These are phyloP conservation scores for Kuraishia cidri DNA, from an alignment of 805 yeast genomes.

Conservation along the genomic window DNA sequence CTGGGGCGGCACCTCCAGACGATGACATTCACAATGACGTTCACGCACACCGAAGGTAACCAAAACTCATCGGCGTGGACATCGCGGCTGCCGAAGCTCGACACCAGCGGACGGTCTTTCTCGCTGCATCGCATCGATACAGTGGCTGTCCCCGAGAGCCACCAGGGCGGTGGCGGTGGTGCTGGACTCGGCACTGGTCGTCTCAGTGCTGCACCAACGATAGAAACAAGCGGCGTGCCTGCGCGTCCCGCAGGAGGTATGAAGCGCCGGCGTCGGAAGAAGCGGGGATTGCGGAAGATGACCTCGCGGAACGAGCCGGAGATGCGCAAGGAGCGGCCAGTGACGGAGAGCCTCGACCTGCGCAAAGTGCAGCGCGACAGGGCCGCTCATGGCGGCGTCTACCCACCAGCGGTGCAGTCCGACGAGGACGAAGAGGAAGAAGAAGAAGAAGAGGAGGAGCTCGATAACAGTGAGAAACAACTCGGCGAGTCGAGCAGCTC, in stretches of 20 bases:
- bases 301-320: conserved; percentile 14
- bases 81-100: conserved; percentile 74
- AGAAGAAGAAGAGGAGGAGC: conserved; percentile 7
- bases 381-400: conserved; percentile 8
- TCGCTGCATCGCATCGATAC: conserved; percentile 83
- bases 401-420: too few species aligned
- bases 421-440: conserved; percentile 10
- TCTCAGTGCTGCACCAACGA: conserved; percentile 3
- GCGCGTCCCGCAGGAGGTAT: conserved; percentile 74
- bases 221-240: conserved; percentile 24
- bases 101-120: conserved; percentile 61
- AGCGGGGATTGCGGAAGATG: conserved; percentile 11
- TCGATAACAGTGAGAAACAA: conserved; percentile 9
- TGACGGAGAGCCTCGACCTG: conserved; percentile 22
- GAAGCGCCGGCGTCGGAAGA: conserved; percentile 32
- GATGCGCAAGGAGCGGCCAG: conserved; percentile 22
- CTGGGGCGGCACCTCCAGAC: conserved; percentile 84
- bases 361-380: conserved; percentile 14
- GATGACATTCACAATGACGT: conserved; percentile 87
- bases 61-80: conserved; percentile 64
- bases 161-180: conserved; percentile 8
- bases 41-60: conserved; percentile 58
- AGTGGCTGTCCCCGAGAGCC: conserved; percentile 21
- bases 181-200: too few species aligned
- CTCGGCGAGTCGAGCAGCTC: conserved; percentile 14